phyloP scores from a whole-genome alignment of 2,329 filamentous ascomycete genomes.

The Hypoxylon sp. region DNA sequence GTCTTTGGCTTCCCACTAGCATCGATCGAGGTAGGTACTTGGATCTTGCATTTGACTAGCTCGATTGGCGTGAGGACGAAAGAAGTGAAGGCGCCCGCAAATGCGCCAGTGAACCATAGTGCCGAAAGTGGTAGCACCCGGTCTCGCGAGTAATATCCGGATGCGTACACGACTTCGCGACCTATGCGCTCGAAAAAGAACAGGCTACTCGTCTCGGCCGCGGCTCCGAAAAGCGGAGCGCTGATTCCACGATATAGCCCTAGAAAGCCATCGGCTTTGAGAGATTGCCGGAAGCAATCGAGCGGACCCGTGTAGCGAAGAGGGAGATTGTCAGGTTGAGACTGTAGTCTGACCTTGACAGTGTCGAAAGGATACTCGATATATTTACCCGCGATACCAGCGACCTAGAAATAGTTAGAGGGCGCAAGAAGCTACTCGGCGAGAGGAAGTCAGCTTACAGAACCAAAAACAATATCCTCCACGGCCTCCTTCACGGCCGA shows the following conservation, averaged over 20 bases:
- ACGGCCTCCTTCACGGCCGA: slow-evolving; percentile 74
- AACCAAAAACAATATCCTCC: slow-evolving; percentile 91
- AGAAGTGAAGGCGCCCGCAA: slow-evolving; percentile 90
- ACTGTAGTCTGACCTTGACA: slow-evolving; percentile 96
- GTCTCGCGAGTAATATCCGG: slow-evolving; percentile 64
- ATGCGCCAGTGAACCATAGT: slow-evolving; percentile 84
- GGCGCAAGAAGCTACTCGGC: slow-evolving; percentile 2
- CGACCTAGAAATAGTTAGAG: slow-evolving; percentile 66
- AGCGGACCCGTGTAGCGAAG: slow-evolving; percentile 87
- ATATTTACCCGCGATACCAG: slow-evolving; percentile 92
- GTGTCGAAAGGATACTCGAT: slow-evolving; percentile 99
- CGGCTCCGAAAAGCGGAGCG: slow-evolving; percentile 90
- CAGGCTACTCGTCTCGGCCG: slow-evolving; percentile 90
- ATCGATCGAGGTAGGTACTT: slow-evolving; percentile 71
- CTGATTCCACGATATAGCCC: slow-evolving; percentile 94
- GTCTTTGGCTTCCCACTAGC: slow-evolving; percentile 61
- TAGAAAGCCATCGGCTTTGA: slow-evolving; percentile 81
- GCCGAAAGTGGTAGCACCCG: slow-evolving; percentile 79
- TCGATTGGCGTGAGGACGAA: slow-evolving; percentile 95
- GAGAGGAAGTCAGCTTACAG: slow-evolving; percentile 69
- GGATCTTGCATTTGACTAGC: slow-evolving; percentile 98
- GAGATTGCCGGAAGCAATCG: slow-evolving; percentile 92
- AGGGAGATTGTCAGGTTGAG: slow-evolving; percentile 88
- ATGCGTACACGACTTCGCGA: slow-evolving; percentile 73
- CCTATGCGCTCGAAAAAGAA: slow-evolving; percentile 92